Base-by-base conservation (phyloP, 1,139 yeast species). In the Saccharomyces hybrid region DNA sequence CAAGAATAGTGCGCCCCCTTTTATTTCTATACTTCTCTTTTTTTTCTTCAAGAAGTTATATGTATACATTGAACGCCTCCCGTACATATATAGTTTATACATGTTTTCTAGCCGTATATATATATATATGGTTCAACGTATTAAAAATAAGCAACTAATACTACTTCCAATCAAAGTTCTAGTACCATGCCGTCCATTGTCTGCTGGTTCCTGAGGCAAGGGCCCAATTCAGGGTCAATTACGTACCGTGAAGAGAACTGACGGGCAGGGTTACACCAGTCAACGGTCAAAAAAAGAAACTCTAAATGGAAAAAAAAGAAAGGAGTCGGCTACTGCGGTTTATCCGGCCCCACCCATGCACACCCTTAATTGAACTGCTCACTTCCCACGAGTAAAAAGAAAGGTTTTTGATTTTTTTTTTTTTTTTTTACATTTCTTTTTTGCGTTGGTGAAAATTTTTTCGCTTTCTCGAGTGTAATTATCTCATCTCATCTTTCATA, bases 351-450 rank as follows among this genome's bases (percentile, higher is more conserved):
- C 44, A 38, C 44, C 44, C 44, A 38, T 38, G 44, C 44, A 38
- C 24, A 38, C 16, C 44, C 24, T 24, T 38, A 19, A 19, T 4
- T 9, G 8, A 8, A 19, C 11, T 16, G 11, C 16, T 38, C 34
- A 27, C 42, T 41, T 29, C 6, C 42, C 51, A 46, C 50, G 51
- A 44, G 26, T 27, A 28, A 32, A 54, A 54, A 54, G 50, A 54
- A 53, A 49, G 16, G 19, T 42, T 53, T 51, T 16, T 50, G 26
- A 24, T 19, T 21, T 48, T 21, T 16, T 29, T 28, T 12, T 12
- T 32, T 32, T 31, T 11, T 12, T 51, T 26, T 50, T 48, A 2
- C 14, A 5, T 24, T 42, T 26, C 19, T 47, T 19, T 29, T 31
- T 31, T 16, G 19, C 41, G 24, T 41, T 47, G 32, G 26, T 26